Base-by-base conservation (phyloP, 768 basidiomycete genomes). In the Lentinula boryana region DNA sequence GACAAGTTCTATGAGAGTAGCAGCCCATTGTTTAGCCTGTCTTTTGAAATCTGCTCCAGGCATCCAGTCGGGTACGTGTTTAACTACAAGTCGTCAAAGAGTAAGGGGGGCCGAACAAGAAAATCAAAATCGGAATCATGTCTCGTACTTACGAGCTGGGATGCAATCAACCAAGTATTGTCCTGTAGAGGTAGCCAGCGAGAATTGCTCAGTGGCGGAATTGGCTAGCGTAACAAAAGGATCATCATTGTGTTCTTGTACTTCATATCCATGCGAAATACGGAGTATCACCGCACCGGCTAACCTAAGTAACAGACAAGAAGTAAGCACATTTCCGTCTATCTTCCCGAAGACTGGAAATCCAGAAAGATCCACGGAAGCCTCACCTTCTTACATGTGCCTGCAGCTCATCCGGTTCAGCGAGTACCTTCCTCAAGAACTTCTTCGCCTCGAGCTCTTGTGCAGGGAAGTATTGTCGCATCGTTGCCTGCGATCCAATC, bases 41-140 rank as follows among this genome's bases (percentile, higher is more conserved):
- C 65, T 70, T 66, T 81, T 80, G 73, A 87, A 88, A 5, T 72
- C 73, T 31, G 84, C 84, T 23, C 85, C 85, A 21, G 86, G 86
- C 63, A 86, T 77, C 86, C 87, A 88, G 27, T 74, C 70, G 36
- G 87, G 87, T 48, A 87, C 66, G 64, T 85, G 72, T 52, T 77
- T 76, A 65, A 88, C 86, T 88, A 56, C 8, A 56, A 44, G 43
- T 36, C 27, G 27, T 27, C 27, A 33, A 59, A 43, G 33, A 41
- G 9, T 38, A 5, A 57, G n/a, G 53, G 53, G n/a, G 15, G 33
- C 2, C 15, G 18, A 38, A 32, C 10, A 10, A 23, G 27, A 32
- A 5, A 31, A 2, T 16, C 16, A 32, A 5, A 31, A 2, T 16
- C 16, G 23, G 0, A 16, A 43, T 10, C 41, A 10, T 54, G 31